Conservation (phyloP, 495 filamentous ascomycete genomes). For the Penicillium desertorum region DNA sequence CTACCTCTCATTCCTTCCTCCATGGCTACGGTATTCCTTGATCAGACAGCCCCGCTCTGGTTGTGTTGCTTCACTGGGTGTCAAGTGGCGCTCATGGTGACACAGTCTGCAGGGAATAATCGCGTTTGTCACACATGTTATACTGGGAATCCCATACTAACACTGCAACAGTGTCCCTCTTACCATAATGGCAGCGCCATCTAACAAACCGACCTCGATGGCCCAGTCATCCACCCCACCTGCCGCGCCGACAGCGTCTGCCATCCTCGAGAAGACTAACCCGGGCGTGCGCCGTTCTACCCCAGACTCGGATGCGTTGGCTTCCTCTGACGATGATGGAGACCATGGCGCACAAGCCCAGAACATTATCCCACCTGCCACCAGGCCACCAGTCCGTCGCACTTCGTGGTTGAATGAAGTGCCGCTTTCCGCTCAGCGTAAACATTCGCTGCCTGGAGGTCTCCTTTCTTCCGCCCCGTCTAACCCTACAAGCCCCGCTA, state of each 20-base stretch:
- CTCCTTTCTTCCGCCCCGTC: conserved; percentile 75
- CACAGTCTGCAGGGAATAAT: conserved; percentile 5
- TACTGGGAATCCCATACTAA: background rate
- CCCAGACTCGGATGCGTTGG: conserved; percentile 88
- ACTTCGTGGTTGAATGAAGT: conserved; percentile 58
- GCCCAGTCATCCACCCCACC: conserved; percentile 30
- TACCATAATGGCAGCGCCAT: conserved; percentile 35
- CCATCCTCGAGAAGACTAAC: conserved; percentile 72
- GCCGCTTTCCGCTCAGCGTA: conserved; percentile 45
- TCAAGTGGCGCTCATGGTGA: conserved; percentile 11
- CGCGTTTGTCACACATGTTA: conserved; percentile 6
- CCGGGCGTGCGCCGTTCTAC: conserved; percentile 70
- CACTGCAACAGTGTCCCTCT: conserved; percentile 4
- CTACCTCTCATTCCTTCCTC: background rate
- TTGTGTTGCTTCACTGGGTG: conserved; percentile 14
- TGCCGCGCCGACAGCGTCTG: conserved; percentile 48
- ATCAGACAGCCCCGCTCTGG: conserved; percentile 9
- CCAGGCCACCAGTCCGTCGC: conserved; percentile 45
- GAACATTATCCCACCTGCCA: conserved; percentile 34
- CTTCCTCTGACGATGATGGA: conserved; percentile 87
- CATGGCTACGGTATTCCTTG: background rate
- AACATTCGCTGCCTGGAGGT: conserved; percentile 49
- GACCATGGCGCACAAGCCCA: conserved; percentile 48
- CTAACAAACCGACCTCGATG: conserved; percentile 23
- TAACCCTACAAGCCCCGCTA: conserved; percentile 70